Conservation (phyloP, 2,329 filamentous ascomycete genomes). For the Fusarium newnesense region DNA sequence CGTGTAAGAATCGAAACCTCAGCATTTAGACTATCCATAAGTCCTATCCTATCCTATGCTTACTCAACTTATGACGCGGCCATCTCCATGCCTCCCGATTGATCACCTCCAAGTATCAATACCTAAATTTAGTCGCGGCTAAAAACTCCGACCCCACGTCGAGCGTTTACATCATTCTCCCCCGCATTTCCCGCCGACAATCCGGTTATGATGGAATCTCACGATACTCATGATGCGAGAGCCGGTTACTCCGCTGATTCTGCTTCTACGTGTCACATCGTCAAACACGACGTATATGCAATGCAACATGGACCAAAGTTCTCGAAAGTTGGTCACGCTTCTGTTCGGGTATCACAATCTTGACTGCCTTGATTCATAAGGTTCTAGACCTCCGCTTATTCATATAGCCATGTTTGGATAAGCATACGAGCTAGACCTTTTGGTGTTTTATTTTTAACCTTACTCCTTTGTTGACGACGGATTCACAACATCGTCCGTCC, state of each 20-base stretch:
- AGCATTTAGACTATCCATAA: background rate
- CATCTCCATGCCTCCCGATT: background rate
- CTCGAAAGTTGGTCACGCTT: background rate
- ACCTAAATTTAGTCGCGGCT: background rate
- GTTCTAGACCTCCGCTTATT: background rate
- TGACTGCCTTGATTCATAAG: background rate
- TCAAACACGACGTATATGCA: background rate
- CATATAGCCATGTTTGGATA: background rate
- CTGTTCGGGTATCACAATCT: background rate
- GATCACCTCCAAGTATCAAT: background rate
- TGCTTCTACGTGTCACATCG: background rate
- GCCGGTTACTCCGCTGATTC: background rate
- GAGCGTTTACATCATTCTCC: background rate
- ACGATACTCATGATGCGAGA: background rate
- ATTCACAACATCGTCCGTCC: accelerated
- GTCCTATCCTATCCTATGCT: background rate
- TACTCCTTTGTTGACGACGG: background rate
- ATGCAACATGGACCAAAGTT: background rate
- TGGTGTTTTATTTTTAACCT: background rate
- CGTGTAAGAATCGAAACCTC: background rate
- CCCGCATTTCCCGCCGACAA: conserved; percentile 5
- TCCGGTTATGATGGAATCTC: background rate
- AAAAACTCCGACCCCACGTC: background rate
- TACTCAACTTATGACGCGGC: background rate
- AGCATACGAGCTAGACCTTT: background rate